A percentile compares a stretch with the other conserved stretches of the same genome.
Evolutionary conservation across 768 basidiomycete species (phyloP).

Genomic region (Boletus sp.): DNA sequence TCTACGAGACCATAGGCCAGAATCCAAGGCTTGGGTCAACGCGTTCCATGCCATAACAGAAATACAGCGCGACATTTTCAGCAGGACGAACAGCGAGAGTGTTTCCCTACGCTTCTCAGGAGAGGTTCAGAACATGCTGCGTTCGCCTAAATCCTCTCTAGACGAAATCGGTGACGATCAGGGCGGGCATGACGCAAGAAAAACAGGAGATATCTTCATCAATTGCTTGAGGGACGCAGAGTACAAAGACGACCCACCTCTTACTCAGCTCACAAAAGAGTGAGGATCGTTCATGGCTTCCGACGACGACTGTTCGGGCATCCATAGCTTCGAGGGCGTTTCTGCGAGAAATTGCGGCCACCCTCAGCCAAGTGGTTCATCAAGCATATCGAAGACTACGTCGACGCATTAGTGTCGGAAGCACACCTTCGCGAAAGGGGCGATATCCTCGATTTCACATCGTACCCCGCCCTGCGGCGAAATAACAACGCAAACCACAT

Average conservation of each 20-base stretch:
- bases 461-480: constrained; percentile 58
- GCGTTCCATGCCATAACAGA: constrained; percentile 57
- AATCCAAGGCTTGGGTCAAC: constrained; percentile 62
- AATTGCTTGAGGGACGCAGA: constrained; percentile 50
- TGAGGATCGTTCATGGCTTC: constrained; percentile 28
- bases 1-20: constrained; percentile 54
- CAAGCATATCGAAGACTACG: constrained; percentile 52
- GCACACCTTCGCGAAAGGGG: constrained; percentile 59
- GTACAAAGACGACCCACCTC: constrained; percentile 53
- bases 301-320: background rate
- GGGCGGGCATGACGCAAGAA: constrained; percentile 50
- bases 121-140: constrained; percentile 57
- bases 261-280: constrained; percentile 54
- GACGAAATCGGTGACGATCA: constrained; percentile 71
- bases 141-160: constrained; percentile 49
- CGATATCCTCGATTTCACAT: constrained; percentile 51
- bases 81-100: constrained; percentile 58
- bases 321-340: constrained; percentile 52
- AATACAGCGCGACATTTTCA: constrained; percentile 54
- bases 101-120: constrained; percentile 53
- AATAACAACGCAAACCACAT: constrained; percentile 67
- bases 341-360: constrained; percentile 44
- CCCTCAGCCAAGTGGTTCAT: constrained; percentile 42
- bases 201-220: constrained; percentile 51
- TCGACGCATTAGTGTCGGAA: constrained; percentile 56